Conservation (phyloP, 768 basidiomycete genomes). For the Gautieria morchelliformis region DNA sequence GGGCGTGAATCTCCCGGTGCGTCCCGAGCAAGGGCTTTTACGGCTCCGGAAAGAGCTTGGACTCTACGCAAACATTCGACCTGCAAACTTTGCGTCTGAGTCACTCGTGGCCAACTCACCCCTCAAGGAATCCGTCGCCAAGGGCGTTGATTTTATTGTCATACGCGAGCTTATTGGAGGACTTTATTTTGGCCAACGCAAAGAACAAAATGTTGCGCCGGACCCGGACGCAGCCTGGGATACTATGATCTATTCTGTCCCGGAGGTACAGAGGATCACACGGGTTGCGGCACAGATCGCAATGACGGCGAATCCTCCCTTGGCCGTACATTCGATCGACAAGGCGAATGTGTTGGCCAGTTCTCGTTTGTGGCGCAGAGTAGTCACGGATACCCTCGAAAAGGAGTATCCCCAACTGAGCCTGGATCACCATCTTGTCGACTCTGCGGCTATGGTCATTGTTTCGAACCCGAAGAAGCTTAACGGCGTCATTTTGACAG, state of each 20-base stretch:
- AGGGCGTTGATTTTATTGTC: slow-evolving; percentile 86
- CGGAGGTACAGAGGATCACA: slow-evolving; percentile 90
- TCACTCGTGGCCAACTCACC: slow-evolving; percentile 82
- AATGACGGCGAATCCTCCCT: slow-evolving; percentile 68
- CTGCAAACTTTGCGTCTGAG: slow-evolving; percentile 90
- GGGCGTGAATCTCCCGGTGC: slow-evolving; percentile 80
- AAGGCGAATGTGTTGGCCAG: slow-evolving; percentile 98
- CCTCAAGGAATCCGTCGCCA: slow-evolving; percentile 74
- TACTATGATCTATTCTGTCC: slow-evolving; percentile 84
- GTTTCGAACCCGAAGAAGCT: slow-evolving; percentile 83
- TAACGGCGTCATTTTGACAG: slow-evolving; percentile 91
- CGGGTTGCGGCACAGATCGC: slow-evolving; percentile 94
- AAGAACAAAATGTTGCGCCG: slow-evolving; percentile 68
- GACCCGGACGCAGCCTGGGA: slow-evolving; percentile 75
- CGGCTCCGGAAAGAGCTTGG: slow-evolving; percentile 84
- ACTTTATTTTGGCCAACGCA: slow-evolving; percentile 87
- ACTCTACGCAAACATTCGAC: slow-evolving; percentile 96
- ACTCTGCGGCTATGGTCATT: slow-evolving; percentile 94
- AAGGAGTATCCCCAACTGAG: slow-evolving; percentile 83
- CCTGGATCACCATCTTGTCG: slow-evolving; percentile 87
- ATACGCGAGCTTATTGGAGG: slow-evolving; percentile 95
- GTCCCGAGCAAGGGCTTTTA: slow-evolving; percentile 90
- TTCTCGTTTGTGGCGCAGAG: slow-evolving; percentile 89
- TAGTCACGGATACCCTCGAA: slow-evolving; percentile 75
- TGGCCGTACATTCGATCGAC: slow-evolving; percentile 88